Evolutionary conservation across 164 flowering plant species (phyloP), one percentile per base, ranked within the genome.

Genomic region (Berberis thunbergii): DNA sequence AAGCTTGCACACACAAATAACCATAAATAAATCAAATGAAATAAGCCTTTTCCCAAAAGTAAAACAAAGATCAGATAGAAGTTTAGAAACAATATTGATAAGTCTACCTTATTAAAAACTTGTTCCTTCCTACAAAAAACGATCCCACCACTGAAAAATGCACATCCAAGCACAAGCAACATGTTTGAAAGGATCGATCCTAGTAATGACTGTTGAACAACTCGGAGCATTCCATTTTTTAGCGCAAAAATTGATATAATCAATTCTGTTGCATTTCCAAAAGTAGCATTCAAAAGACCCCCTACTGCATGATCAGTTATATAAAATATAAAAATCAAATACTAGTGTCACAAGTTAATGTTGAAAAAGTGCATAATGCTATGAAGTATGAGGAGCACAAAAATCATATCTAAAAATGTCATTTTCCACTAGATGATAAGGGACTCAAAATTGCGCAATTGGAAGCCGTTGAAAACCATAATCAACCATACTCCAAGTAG

Each of bases 261-360:
- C 83, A 86, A 83, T 73, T 86, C 89, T 7, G 92, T 86, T 4
- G 89, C 92, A 76, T 86, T 86, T 39, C 92, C 92, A 75, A 86
- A 86, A 57, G 92, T 86, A 63, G 89, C 89, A 75, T 83, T 86
- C 65, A 84, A 70, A 67, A 86, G 84, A 49, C 92, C 92, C 11
- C 87, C 92, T 69, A 84, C 92, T 84, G 79, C 76, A 76, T 7
- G 54, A 49, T 60, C 57, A 59, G 67, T 49, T 53, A 49, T 54
- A 49, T 48, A 10, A 41, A 43, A 44, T 52, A 52, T 10, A 12
- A 1, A 52, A 11, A 10, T 46, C 3, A 2, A n/a, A 39, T 45
- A 11, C 8, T 43, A 43, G 48, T 59, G 8, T 13, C 48, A 26
- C 11, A 9, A 12, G 41, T 5, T 44, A 4, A 26, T 26, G 26